Base-by-base conservation (phyloP, 805 yeast species). In the Candida qinlingensis region DNA sequence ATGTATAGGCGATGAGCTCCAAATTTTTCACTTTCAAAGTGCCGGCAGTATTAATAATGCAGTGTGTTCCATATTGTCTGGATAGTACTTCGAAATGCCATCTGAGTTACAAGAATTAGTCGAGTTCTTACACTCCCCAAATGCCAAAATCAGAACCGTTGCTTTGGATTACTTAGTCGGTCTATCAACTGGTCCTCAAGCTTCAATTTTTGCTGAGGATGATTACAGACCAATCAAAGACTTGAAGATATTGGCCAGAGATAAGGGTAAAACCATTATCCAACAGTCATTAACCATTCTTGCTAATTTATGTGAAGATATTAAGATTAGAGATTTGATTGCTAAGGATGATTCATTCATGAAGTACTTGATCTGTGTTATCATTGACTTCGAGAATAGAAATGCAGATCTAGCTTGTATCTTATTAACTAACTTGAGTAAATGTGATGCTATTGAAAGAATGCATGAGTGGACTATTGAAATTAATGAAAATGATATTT, bases 151-250 rank as follows among this genome's bases (percentile, higher is more conserved):
- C 33, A 80, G 85, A 50, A 88, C 84, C 57, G 83, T 90, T 48
- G 97, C 97, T 0, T 71, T 91, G 42, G 94, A 87, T 58, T 83
- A 89, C 63, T 66, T 90, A 47, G 89, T 88, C 10, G 95, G 91
- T 3, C 87, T 76, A 64, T 84, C 96, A 8, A 79, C 82, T 41
- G 92, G 92, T 7, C 73, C 83, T 3, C 78, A 82, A 35, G 80
- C 79, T 44, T 69, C 72, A 36, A 72, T 88, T 31, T 92, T 92
- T 70, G 75, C 78, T 52, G 77, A 81, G 59, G 82, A 88, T 61
- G 77, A 86, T 58, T 82, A 73, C 60, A 76, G 77, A 51, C 85
- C 96, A 5, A 76, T 90, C 50, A 73, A 74, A 44, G 95, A 90
- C 64, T 71, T 92, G 61, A 87, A 83, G 62, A 66, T 66, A 10